Evolutionary conservation across 2,329 filamentous ascomycete genomes (phyloP), one percentile per base, ranked within the genome.

Genomic region (Escovopsis weberi): DNA sequence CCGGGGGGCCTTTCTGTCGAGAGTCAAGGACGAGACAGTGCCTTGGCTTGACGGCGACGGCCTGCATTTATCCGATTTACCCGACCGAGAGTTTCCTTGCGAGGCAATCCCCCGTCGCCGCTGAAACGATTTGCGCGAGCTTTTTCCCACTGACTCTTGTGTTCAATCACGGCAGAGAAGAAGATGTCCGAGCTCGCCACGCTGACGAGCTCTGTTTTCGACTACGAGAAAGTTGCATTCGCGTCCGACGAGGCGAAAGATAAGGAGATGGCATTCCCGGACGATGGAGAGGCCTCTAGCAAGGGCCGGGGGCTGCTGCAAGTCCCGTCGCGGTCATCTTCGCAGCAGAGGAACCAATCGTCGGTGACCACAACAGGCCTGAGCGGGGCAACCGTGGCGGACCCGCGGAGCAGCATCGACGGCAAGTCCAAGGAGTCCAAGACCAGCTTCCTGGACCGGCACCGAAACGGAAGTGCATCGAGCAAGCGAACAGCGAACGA

Each of bases 391-490:
- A 78, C 75, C 41, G 70, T 69, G 43, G 71, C 66, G 59, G 74
- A 79, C 51, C 65, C 71, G 43, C 66, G 71, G 57, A 77, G 76
- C 53, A 81, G 75, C 56, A 75, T 78, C 52, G 72, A 74, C 51
- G 71, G 72, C 45, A 69, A 71, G 50, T 83, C 80, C 39, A 81
- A 76, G 60, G 76, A 75, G 51, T 80, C 75, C 47, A 78, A 72
- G 62, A 66, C 69, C 50, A 83, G 78, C 61, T 75, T 80, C 53
- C 62, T 76, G 43, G 77, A 71, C 48, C 68, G 72, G 50, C 71
- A 74, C 53, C 69, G 76, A 54, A 82, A 82, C 63, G 75, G 76
- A 52, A 85, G 79, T 62, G 70, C 75, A 47, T 76, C 75, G 51
- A 84, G 78, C 63, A 78, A 76, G 62, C 68, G 71, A 55, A 74